These are phyloP conservation scores for Diaporthe destruens DNA, from an alignment of 2,329 filamentous ascomycete genomes.

Conservation along the genomic window DNA sequence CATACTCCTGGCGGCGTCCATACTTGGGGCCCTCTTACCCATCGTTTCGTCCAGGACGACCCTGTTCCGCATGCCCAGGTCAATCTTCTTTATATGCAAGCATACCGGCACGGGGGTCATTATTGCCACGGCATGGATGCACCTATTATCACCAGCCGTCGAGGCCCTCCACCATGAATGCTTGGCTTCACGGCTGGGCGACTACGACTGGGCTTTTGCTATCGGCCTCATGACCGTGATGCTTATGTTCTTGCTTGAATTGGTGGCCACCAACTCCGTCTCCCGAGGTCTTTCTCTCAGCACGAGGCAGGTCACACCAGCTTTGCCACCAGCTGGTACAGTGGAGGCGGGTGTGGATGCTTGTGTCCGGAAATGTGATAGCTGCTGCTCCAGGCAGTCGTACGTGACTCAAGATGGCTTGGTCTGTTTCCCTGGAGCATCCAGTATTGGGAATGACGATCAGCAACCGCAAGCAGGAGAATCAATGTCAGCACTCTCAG, in stretches of 20 bases:
- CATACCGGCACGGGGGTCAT: background rate
- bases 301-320: background rate
- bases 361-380: background rate
- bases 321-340: background rate
- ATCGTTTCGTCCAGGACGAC: background rate
- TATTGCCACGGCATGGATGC: background rate
- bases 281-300: background rate
- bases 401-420: background rate
- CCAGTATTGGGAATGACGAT: background rate
- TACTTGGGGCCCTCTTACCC: background rate
- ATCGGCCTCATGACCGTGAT: background rate
- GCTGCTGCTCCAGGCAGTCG: background rate
- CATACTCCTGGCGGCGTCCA: background rate
- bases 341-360: background rate
- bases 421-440: background rate
- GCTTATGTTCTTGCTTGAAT: background rate
- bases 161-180: background rate
- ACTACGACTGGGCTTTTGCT: background rate
- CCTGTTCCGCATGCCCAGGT: background rate
- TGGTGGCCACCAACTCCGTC: background rate
- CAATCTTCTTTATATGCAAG: background rate
- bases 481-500: background rate
- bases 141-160: background rate
- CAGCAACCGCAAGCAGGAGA: background rate
- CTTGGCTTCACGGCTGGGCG: background rate